Conservation (phyloP, 2,329 filamentous ascomycete species). For the Microsporum audouinii region DNA sequence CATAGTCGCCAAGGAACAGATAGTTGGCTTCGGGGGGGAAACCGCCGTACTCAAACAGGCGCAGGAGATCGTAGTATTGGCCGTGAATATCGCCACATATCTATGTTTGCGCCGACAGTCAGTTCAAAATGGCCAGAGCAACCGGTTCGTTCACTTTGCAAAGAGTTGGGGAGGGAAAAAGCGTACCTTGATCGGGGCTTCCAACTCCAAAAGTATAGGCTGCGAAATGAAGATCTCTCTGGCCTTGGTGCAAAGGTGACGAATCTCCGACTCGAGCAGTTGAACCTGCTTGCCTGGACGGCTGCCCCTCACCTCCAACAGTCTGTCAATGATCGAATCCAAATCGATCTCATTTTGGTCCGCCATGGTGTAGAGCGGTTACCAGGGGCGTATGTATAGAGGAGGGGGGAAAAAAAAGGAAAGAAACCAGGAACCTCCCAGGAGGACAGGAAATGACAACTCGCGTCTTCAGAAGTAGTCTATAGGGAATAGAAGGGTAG, state of each 20-base stretch:
- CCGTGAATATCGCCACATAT: slow-evolving; percentile 99
- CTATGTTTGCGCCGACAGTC: slow-evolving; percentile 37
- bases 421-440: slow-evolving; percentile 14
- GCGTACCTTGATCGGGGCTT: slow-evolving; percentile 94
- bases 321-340: slow-evolving; percentile 97
- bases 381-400: slow-evolving; percentile 15
- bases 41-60: slow-evolving; percentile 94
- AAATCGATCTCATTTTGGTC: slow-evolving; percentile 86
- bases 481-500: neutral
- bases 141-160: neutral
- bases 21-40: slow-evolving; percentile 99
- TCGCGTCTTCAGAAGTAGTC: neutral
- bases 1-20: slow-evolving; percentile 97
- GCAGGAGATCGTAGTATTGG: slow-evolving; percentile 95
- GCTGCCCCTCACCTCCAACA: slow-evolving; percentile 94
- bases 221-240: slow-evolving; percentile 99
- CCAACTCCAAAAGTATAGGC: slow-evolving; percentile 91
- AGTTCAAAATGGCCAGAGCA: neutral
- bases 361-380: slow-evolving; percentile 43
- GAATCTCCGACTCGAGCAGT: slow-evolving; percentile 89
- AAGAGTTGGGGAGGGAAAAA: neutral
- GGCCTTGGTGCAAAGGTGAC: slow-evolving; percentile 94
- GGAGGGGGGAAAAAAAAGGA: slow-evolving; percentile 21
- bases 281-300: slow-evolving; percentile 97
- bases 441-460: neutral